Evolutionary conservation across 1,284 basidiomycete species (phyloP), one percentile per base, ranked within the genome.

Genomic region (Amylostereum areolatum): DNA sequence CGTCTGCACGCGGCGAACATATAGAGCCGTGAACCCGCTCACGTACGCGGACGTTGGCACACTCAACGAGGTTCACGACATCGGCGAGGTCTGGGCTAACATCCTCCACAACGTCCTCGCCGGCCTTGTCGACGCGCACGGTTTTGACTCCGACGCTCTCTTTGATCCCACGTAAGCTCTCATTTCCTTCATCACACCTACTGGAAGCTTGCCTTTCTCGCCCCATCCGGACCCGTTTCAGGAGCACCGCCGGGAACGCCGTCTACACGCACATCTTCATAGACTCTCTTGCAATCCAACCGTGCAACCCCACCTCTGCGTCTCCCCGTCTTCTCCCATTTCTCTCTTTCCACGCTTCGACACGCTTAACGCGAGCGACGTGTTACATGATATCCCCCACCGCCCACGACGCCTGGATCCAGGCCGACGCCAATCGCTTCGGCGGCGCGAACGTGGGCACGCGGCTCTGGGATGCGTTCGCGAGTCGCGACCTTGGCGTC

Each of bases 41-140:
- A 63, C 57, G 5, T 75, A 75, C 59, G 67, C 67, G 4, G 66
- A 61, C 48, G 52, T 75, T 34, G 53, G 57, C 48, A 58, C 59
- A 2, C 60, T 67, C n/a, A 66, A 52, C 34, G 71, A 71, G 56
- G 71, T 72, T 29, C 73, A 77, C 60, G 72, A 63, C 37, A 73
- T 77, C 46, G 74, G 74, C 33, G 70, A 77, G 54, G 68, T 76
- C 45, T 77, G 75, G 77, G 75, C 76, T 28, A 78, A 77, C 65
- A 69, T 70, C 4, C 67, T 78, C n/a, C 74, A 77, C 68, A 74
- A 76, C 56, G 72, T 78, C 31, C 72, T 74, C 55, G 73, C 72
- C 9, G 66, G 63, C 2, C 73, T 79, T 41, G 73, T 79, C 36
- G 50, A 36, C 3, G 65, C 52, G 9, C 62, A 68, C 50, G 76